Base-by-base conservation (phyloP, 2,329 filamentous ascomycete genomes). In the Rutstroemia sp. region DNA sequence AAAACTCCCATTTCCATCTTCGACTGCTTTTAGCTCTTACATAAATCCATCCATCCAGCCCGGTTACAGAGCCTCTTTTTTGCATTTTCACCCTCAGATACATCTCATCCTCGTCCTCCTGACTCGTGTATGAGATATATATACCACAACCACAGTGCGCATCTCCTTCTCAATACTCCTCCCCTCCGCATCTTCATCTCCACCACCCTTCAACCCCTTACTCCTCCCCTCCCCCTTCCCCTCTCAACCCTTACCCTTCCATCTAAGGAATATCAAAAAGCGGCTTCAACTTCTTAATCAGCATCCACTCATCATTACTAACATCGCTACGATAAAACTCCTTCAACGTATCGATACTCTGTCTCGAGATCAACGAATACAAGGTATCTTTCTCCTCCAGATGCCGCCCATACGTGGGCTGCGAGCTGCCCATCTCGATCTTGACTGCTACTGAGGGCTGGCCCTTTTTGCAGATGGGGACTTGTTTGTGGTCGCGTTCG, bases 381-480 rank as follows among this genome's bases (percentile, higher is more conserved):
- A 99, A 79, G 1, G 76, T 80, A 71, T 99, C 94, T 61, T 84
- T 83, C 72, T 99, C 92, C 73, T 99, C 94, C 51, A 99, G 82
- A 61, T 99, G 94, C 59, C 94, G 88, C 57, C 94, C 94, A 70
- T 99, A 99, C 58, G 87, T 83, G 16, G 94, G 95, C 76, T 99
- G 94, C 71, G 92, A 89, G 57, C 86, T 76, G 54, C 91, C 92
- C 82, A 86, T 86, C 76, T 99, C 95, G 67, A 99, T 95, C 80
- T 99, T 99, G 77, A 99, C 80, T 19, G 94, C 94, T 9, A 99
- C 95, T 1, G 91, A 95, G n/a, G 95, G 94, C 69, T 95, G 89
- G 52, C 92, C 92, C 76, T 91, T 92, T 75, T 99, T 99, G 78
- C 90, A 95, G 57, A 96, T 80, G 9, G 80, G 82, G 63, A 99